These are phyloP conservation scores for Ampelocalamus luodianensis DNA, from an alignment of 176 grass and related monocot species.

Conservation along the genomic window DNA sequence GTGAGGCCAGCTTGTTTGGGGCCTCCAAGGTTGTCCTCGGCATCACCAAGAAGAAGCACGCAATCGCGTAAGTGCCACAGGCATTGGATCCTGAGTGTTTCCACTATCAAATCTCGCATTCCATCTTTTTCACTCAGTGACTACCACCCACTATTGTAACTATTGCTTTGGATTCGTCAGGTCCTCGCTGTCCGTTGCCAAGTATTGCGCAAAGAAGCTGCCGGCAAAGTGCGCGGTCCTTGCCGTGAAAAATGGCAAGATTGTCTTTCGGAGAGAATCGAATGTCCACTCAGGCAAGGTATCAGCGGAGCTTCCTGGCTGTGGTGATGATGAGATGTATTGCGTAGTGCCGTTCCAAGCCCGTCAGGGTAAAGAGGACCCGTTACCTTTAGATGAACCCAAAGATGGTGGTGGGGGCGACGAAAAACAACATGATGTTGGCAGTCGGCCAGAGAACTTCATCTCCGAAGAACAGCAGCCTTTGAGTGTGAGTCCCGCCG, in stretches of 20 bases:
- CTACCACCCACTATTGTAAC: constrained; percentile 19
- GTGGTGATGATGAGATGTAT: constrained; percentile 52
- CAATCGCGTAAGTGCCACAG: constrained; percentile 53
- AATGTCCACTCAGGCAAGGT: constrained; percentile 58
- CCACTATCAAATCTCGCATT: constrained; percentile 10
- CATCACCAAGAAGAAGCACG: constrained; percentile 58
- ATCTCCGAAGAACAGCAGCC: constrained; percentile 2
- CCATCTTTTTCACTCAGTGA: constrained; percentile 3
- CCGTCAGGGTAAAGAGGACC: constrained; percentile 34
- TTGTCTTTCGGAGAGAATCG: constrained; percentile 70
- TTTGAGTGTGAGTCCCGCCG: constrained; percentile 2
- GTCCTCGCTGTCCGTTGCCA: constrained; percentile 68
- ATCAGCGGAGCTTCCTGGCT: constrained; percentile 38
- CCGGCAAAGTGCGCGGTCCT: constrained; percentile 65
- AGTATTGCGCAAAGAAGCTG: constrained; percentile 91
- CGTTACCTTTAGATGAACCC: constrained; percentile 12
- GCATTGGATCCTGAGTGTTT: constrained; percentile 41
- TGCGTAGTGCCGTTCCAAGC: constrained; percentile 51
- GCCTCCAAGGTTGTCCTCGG: constrained; percentile 82
- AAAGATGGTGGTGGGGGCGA: background rate
- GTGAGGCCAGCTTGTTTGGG: constrained; percentile 67
- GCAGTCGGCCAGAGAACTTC: background rate
- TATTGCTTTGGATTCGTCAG: constrained; percentile 43
- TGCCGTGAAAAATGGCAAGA: constrained; percentile 83
- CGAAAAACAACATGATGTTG: constrained; percentile 36